Evolutionary conservation across 2,329 filamentous ascomycete species (phyloP).

Genomic region (Phoma sp.): DNA sequence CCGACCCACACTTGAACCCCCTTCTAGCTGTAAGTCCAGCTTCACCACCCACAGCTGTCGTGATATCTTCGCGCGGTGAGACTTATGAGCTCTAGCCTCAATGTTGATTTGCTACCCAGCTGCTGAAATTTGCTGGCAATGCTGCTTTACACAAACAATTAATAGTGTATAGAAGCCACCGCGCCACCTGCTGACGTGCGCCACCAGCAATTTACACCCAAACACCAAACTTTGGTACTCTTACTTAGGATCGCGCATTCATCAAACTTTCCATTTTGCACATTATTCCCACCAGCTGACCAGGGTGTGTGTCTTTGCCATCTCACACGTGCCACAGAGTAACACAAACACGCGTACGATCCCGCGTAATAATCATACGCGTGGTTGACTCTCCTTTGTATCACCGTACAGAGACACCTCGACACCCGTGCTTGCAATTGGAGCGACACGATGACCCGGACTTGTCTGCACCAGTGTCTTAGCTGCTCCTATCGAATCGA

Average conservation of each 20-base stretch:
- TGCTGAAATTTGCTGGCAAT: neutral
- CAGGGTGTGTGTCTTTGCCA: neutral
- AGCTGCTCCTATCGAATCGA: no score
- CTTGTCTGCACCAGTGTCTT: no score
- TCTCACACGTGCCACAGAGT: neutral
- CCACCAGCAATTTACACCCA: neutral
- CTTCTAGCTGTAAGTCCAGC: neutral
- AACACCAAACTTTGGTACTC: neutral
- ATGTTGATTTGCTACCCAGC: neutral
- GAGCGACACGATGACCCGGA: no score
- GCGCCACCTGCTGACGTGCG: neutral
- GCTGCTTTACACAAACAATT: neutral
- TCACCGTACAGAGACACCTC: neutral
- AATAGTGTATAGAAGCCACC: neutral
- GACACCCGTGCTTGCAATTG: neutral
- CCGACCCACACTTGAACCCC: neutral
- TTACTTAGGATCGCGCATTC: neutral
- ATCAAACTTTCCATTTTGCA: neutral
- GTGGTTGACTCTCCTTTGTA: constrained; percentile 8
- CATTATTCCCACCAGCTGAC: neutral
- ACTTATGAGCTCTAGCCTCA: neutral
- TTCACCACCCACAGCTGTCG: neutral
- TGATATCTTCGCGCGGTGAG: neutral
- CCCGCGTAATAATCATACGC: neutral
- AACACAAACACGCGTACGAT: constrained; percentile 3